Evolutionary conservation across 257 asterid species (phyloP).

Genomic region (Craterostigma plantagineum): DNA sequence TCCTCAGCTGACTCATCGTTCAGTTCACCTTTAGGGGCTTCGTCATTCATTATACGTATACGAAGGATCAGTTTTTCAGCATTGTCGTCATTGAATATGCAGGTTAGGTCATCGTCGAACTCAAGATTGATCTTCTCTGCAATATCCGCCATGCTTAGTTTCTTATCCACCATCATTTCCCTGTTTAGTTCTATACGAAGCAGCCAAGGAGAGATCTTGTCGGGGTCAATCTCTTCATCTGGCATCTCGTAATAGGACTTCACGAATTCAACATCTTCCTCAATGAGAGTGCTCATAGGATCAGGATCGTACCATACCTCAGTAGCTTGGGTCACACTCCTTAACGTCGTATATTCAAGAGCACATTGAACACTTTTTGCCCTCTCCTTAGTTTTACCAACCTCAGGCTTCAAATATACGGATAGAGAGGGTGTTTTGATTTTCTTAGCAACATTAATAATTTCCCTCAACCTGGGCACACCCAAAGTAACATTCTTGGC

Average conservation of each 20-base stretch:
- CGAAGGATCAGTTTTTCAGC: slow-evolving; percentile 97
- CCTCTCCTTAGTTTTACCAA: slow-evolving; percentile 62
- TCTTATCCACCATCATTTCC: slow-evolving; percentile 99
- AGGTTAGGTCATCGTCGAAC: slow-evolving; percentile 81
- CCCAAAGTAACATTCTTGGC: slow-evolving; percentile 98
- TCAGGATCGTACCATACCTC: slow-evolving; percentile 99
- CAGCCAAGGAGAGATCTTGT: slow-evolving; percentile 97
- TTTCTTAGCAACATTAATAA: slow-evolving; percentile 93
- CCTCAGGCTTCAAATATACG: slow-evolving; percentile 76
- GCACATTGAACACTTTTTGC: slow-evolving; percentile 98
- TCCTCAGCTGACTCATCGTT: slow-evolving; percentile 90
- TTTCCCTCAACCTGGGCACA: slow-evolving; percentile 98
- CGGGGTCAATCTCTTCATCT: slow-evolving; percentile 92
- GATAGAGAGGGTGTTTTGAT: slow-evolving; percentile 96
- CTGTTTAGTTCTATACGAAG: slow-evolving; percentile 88
- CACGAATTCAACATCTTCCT: slow-evolving; percentile 90
- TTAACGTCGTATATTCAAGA: slow-evolving; percentile 76
- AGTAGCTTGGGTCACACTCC: slow-evolving; percentile 95
- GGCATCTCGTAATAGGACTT: slow-evolving; percentile 96
- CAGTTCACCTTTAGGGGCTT: slow-evolving; percentile 91
- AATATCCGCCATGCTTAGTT: slow-evolving; percentile 96
- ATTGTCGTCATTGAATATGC: slow-evolving; percentile 91
- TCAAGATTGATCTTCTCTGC: slow-evolving; percentile 92
- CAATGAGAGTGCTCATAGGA: slow-evolving; percentile 77
- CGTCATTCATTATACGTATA: slow-evolving; percentile 95